phyloP scores from a whole-genome alignment of 192 early-diverging fungal species.

The Phycomyces nitens region DNA sequence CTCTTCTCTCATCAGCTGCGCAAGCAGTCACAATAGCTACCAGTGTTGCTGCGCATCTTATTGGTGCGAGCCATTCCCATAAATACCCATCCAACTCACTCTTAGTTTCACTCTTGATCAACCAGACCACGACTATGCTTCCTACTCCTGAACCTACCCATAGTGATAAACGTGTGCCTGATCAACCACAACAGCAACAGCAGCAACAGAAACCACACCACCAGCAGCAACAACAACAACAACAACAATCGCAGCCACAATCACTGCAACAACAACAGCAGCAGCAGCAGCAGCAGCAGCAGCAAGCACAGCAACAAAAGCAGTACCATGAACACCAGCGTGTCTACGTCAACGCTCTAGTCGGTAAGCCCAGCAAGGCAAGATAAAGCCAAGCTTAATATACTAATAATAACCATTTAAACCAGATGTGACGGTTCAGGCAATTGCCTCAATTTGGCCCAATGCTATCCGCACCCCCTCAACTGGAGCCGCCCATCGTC shows the following conservation, averaged over 20 bases:
- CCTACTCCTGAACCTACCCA: no score
- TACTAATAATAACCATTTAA: background rate
- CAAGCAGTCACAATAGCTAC: constrained; percentile 6
- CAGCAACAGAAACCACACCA: no score
- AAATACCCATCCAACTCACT: constrained; percentile 12
- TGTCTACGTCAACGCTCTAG: constrained; percentile 18
- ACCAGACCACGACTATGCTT: background rate
- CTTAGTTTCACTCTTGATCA: constrained; percentile 4
- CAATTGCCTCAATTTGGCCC: constrained; percentile 10
- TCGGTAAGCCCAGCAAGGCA: constrained; percentile 7
- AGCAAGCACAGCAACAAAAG: background rate
- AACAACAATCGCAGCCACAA: background rate
- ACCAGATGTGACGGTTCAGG: constrained; percentile 9
- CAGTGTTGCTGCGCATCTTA: constrained; percentile 8
- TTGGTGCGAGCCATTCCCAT: constrained; percentile 2
- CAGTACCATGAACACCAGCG: constrained; percentile 9
- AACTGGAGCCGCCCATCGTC: constrained; percentile 2
- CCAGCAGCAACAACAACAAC: background rate
- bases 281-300: background rate
- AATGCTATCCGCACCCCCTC: background rate
- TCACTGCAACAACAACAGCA: background rate
- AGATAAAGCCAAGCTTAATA: no score
- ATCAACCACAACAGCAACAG: no score
- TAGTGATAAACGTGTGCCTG: no score
- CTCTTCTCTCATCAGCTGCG: background rate